phyloP scores from a whole-genome alignment of 257 asterid species.

The Solanum okadae region DNA sequence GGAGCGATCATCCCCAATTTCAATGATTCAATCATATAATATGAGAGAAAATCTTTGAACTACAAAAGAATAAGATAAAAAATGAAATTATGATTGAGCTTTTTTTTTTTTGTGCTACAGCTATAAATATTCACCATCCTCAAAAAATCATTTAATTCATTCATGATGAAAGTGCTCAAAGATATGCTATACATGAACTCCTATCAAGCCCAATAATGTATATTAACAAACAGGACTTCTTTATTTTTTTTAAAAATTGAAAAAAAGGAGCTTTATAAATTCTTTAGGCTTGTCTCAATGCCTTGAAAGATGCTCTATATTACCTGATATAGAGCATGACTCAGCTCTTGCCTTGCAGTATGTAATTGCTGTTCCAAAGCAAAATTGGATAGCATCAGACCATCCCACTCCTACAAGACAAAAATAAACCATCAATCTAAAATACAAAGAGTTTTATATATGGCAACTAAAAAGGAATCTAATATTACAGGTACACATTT shows the following conservation, averaged over 20 bases:
- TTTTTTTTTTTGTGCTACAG: background rate
- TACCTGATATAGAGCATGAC: constrained; percentile 98
- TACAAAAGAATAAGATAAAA: background rate
- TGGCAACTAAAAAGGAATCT: background rate
- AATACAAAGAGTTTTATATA: background rate
- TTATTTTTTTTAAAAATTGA: background rate
- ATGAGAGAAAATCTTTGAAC: background rate
- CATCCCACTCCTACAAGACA: constrained; percentile 77
- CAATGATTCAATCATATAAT: background rate
- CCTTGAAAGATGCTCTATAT: background rate
- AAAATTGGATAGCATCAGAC: constrained; percentile 90
- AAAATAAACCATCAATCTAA: background rate
- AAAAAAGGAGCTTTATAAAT: background rate
- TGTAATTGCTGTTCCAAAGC: constrained; percentile 89
- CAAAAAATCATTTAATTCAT: background rate
- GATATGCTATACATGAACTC: background rate
- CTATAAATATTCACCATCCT: background rate
- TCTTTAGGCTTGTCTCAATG: background rate
- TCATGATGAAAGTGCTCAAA: background rate
- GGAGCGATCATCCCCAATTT: background rate
- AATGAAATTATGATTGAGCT: background rate
- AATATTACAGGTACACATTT: background rate
- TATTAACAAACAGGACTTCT: background rate
- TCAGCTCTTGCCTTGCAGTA: constrained; percentile 92
- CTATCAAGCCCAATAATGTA: background rate